Evolutionary conservation across 2,329 filamentous ascomycete genomes (phyloP).

Genomic region (Alternaria arbusti): DNA sequence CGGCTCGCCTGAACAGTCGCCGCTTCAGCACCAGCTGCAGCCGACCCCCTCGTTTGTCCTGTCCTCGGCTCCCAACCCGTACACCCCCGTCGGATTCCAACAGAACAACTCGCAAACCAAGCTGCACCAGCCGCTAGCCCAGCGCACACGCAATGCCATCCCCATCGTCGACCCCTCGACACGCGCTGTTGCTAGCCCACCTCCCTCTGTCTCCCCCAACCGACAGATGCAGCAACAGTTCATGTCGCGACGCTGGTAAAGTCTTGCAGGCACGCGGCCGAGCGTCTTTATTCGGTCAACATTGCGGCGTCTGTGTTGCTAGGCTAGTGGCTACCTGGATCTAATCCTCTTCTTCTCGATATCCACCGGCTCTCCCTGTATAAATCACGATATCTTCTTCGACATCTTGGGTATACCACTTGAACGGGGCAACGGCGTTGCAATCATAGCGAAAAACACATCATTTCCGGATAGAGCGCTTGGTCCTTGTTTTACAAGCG

Average conservation of each 20-base stretch:
- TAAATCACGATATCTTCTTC: constrained; percentile 52
- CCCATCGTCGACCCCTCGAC: constrained; percentile 97
- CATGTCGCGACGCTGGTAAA: constrained; percentile 57
- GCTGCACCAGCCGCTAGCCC: constrained; percentile 87
- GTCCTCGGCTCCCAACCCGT: constrained; percentile 65
- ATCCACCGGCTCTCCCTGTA: constrained; percentile 51
- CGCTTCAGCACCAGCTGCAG: constrained; percentile 81
- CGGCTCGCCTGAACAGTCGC: constrained; percentile 90
- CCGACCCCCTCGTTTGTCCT: constrained; percentile 76
- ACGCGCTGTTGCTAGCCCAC: constrained; percentile 88
- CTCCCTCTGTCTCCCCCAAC: constrained; percentile 71
- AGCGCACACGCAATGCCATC: constrained; percentile 91
- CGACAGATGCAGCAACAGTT: constrained; percentile 66
- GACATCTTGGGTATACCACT: constrained; percentile 51
- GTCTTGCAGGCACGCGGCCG: constrained; percentile 42
- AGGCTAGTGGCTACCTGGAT: constrained; percentile 49
- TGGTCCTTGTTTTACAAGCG: constrained; percentile 45
- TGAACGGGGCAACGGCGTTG: constrained; percentile 50
- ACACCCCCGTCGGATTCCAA: constrained; percentile 68
- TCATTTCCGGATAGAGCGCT: constrained; percentile 48
- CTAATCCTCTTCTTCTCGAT: constrained; percentile 46
- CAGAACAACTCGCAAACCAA: constrained; percentile 66
- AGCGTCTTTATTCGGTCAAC: constrained; percentile 37
- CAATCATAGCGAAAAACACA: constrained; percentile 44
- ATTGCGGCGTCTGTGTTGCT: constrained; percentile 49